Base-by-base conservation (phyloP, 192 early-diverging fungal genomes). In the Coemansia sp. region DNA sequence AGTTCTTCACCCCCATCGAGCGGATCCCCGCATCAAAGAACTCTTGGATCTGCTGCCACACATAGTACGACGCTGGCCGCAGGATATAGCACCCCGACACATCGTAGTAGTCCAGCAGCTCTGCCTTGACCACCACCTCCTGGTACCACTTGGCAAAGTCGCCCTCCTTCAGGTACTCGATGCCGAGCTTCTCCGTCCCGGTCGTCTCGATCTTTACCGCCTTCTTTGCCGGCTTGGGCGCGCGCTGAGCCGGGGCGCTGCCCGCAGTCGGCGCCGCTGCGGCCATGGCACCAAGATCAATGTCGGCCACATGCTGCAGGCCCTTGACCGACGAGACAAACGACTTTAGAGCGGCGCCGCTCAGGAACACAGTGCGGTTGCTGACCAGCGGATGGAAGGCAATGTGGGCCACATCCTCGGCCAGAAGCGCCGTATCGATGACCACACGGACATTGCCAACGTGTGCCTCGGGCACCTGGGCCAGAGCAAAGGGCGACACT, bases 61-160 rank as follows among this genome's bases (percentile, higher is more conserved):
- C 85, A 63, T 86, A 90, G 84, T 85, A 95, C 19, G 91, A 80
- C 75, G 86, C 84, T 12, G 96, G 96, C 67, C 96, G 89, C 51
- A 99, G 78, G 50, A 99, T 98, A 58, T 98, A 99, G 77, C 96
- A 99, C 36, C 96, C 96, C 60, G 85, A 88, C 30, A 99, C 85
- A 65, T 96, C 89, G 79, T 99, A 99, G 79, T 97, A 95, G 60
- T 94, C 91, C 69, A 97, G 75, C 96, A 99, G 94, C 65, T 99
- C 96, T 21, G 89, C 87, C 48, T 84, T 81, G 27, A 82, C 84
- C 51, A 98, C 74, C 40, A 87, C 88, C 66, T 91, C 88, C 56
- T 85, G 82, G 71, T 97, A 96, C 94, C 94, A 99, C 44, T 62
- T 78, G 29, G 94, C 71, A 60, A 97, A 96, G 60, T 97, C 91